Base-by-base conservation (phyloP, 2,329 filamentous ascomycete genomes). In the Fusarium nurragi region DNA sequence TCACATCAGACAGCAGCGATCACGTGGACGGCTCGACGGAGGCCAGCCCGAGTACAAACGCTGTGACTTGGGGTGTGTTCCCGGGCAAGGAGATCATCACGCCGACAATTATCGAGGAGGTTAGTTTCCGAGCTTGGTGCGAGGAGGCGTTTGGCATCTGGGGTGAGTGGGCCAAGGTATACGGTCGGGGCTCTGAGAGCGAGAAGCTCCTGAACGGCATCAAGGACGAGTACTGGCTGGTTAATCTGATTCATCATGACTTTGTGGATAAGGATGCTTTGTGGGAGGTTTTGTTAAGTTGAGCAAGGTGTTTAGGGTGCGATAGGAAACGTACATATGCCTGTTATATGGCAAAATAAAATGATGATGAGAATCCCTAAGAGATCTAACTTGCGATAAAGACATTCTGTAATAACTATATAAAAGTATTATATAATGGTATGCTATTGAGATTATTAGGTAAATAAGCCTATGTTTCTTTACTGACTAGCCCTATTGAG, bases 81-180 rank as follows among this genome's bases (percentile, higher is more conserved):
- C 90, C 92, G 0, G 93, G 93, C 38, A 97, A 97, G 79, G 94
- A 98, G 77, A 98, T 98, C 74, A 87, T 97, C 56, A 97, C 94
- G 21, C 94, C 94, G 4, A 98, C 94, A 3, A 98, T 98, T 73
- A 97, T 98, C 72, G 94, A 98, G 76, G 92, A 94, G 69, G 92
- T 97, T 48, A 95, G 91, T 75, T 98, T 98, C 83, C 85, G 88
- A 63, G 93, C 94, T 9, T 99, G 95, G 95, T 86, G 88, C 55
- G 95, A 98, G 74, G 95, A 99, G 82, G 94, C 95, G 1, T 99
- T 95, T 80, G 90, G 90, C 28, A 97, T 98, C 73, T 98, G 94
- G 91, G 86, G 84, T 38, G 95, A 98, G 80, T 99, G 95, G 95
- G 89, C 91, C 60, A 85, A 91, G 68, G 90, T 97, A 43, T 98